These are phyloP conservation scores for Brassica nigra DNA, from an alignment of 345 rosid genomes.

Conservation along the genomic window DNA sequence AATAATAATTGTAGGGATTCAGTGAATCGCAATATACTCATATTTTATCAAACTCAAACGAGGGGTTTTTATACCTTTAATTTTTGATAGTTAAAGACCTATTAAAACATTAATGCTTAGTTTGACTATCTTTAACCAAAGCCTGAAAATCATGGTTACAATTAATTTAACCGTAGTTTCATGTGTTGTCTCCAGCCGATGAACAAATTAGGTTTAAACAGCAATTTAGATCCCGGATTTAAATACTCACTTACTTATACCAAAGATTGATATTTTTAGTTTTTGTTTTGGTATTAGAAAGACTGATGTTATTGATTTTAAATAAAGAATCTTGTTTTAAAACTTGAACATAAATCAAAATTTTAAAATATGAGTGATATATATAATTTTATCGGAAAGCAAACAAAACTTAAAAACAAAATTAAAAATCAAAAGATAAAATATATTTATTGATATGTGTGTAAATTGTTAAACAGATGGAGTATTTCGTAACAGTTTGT, in stretches of 20 bases:
- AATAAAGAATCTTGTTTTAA: too few relatives aligned
- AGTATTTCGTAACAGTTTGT: background rate
- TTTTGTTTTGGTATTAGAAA: too few relatives aligned
- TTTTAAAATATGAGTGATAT: too few relatives aligned
- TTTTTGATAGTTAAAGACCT: background rate
- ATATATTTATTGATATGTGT: too few relatives aligned
- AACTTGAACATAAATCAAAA: too few relatives aligned
- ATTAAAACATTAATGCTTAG: slow-evolving; percentile 11
- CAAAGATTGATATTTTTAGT: too few relatives aligned
- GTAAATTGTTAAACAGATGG: too few relatives aligned
- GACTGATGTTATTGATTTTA: too few relatives aligned
- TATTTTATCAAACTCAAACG: background rate
- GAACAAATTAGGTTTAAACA: slow-evolving; percentile 26
- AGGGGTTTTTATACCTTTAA: background rate
- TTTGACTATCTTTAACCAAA: slow-evolving; percentile 26
- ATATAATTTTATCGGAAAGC: too few relatives aligned
- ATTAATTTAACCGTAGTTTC: slow-evolving; percentile 12
- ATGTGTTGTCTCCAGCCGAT: slow-evolving; percentile 16
- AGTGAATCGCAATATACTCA: background rate
- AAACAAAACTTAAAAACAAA: too few relatives aligned
- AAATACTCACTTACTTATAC: too few relatives aligned
- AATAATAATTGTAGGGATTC: background rate
- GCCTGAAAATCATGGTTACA: slow-evolving; percentile 15
- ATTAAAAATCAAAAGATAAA: too few relatives aligned
- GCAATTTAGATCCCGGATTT: slow-evolving; percentile 16